Evolutionary conservation across 2,329 filamentous ascomycete species (phyloP), one percentile per base, ranked within the genome.

Genomic region (Fusarium xyrophilum): DNA sequence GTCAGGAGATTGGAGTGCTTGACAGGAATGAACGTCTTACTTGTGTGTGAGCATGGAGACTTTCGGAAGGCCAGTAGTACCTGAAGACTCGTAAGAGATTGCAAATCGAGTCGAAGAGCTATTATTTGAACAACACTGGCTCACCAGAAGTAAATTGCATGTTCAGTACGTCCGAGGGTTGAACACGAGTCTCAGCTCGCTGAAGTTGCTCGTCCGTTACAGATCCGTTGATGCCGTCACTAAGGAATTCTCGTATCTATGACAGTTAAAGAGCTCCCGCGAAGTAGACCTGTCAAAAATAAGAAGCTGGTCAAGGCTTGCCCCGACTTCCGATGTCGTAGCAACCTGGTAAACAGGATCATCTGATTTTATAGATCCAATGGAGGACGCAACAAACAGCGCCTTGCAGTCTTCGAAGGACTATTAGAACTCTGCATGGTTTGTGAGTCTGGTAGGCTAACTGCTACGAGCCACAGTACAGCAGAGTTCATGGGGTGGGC

Each of bases 51-150:
- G 50, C 36, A 52, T 42, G 2, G 35, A 52, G 17, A 38, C 8
- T 23, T 52, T 52, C 0, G 50, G 50, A 5, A 23, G 50, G 17
- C 50, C 50, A 32, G 50, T 52, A 7, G 50, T 42, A 10, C 36
- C 50, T 52, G 3, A 1, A 3, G 0, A 9, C 0, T 2, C 6
- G 50, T 52, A 3, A 52, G 23, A 9, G 0, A 9, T 15, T 12
- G 15, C 2, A 42, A 1, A 25, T 4, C 5, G 5, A 25, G 4
- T 19, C 15, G 15, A 42, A 25, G 2, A 42, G 10, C 39, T 3
- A 42, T 2, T 6, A 1, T 0, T 28, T 9, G 2, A 17, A 9
- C 1, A 5, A 2, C 2, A 17, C 3, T 3, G 2, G 17, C 48
- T 21, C 7, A 52, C 50, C 50, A 40, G 36, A 52, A n/a, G 50